phyloP scores from a whole-genome alignment of 768 basidiomycete genomes.

The Agrocybe pediades region DNA sequence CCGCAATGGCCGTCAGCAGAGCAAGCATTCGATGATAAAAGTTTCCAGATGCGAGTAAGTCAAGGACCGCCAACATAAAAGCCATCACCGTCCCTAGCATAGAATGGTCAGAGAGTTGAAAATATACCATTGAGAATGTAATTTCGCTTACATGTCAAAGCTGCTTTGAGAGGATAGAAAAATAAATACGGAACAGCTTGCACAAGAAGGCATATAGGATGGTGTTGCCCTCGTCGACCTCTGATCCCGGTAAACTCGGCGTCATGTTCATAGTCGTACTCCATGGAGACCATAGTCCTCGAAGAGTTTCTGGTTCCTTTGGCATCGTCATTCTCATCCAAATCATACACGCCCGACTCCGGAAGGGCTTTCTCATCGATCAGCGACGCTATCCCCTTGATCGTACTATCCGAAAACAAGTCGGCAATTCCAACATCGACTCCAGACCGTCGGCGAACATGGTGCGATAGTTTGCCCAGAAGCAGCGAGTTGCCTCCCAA shows the following conservation, averaged over 20 bases:
- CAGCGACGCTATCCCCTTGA: constrained; percentile 40
- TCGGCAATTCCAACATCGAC: constrained; percentile 36
- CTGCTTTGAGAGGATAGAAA: constrained; percentile 47
- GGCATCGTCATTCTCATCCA: background rate
- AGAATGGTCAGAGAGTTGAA: background rate
- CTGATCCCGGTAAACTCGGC: constrained; percentile 21
- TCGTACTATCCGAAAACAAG: constrained; percentile 43
- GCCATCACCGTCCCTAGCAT: constrained; percentile 42
- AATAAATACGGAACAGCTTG: constrained; percentile 44
- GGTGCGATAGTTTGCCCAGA: constrained; percentile 45
- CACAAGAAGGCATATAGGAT: constrained; percentile 39
- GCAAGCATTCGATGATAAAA: constrained; percentile 38
- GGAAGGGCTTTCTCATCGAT: constrained; percentile 27
- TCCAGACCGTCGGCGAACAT: constrained; percentile 40
- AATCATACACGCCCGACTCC: background rate
- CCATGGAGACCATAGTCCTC: constrained; percentile 24
- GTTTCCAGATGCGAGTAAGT: constrained; percentile 24
- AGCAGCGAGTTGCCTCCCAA: constrained; percentile 47
- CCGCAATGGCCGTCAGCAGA: constrained; percentile 34
- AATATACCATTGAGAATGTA: background rate
- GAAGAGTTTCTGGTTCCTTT: constrained; percentile 17
- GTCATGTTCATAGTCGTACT: constrained; percentile 31
- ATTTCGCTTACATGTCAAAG: constrained; percentile 36
- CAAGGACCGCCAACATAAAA: constrained; percentile 36
- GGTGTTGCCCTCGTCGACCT: constrained; percentile 29